Conservation (phyloP, 2,329 filamentous ascomycete genomes). For the Penicillium corylophilum region DNA sequence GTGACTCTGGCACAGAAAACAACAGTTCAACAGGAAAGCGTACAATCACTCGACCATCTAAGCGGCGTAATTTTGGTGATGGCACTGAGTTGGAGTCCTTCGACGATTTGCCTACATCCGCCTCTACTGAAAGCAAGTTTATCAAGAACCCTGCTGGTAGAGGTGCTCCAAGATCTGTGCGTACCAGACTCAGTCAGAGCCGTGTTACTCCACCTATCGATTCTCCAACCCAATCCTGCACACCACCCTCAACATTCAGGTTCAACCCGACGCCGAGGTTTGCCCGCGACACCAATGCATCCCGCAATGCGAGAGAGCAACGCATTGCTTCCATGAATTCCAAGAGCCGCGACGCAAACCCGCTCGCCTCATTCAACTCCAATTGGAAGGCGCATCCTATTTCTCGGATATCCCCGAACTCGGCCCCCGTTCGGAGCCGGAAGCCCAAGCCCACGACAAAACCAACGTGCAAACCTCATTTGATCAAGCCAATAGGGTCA, state of each 20-base stretch:
- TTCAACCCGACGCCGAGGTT: slow-evolving; percentile 59
- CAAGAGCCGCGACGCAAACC: slow-evolving; percentile 42
- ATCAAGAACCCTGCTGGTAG: slow-evolving; percentile 73
- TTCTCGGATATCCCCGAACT: slow-evolving; percentile 52
- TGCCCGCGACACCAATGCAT: slow-evolving; percentile 65
- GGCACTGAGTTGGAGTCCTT: slow-evolving; percentile 90
- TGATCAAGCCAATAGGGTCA: slow-evolving; percentile 81
- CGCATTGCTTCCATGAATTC: slow-evolving; percentile 50
- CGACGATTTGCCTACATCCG: slow-evolving; percentile 90
- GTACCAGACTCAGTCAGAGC: slow-evolving; percentile 50
- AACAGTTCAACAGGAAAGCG: slow-evolving; percentile 61
- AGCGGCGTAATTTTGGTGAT: slow-evolving; percentile 77
- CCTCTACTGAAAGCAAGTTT: slow-evolving; percentile 75
- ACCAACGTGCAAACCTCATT: slow-evolving; percentile 65
- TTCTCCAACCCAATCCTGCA: slow-evolving; percentile 52
- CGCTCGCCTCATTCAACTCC: slow-evolving; percentile 53
- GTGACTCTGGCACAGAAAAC: slow-evolving; percentile 51
- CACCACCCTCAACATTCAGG: slow-evolving; percentile 58
- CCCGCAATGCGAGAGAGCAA: slow-evolving; percentile 63
- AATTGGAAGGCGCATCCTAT: slow-evolving; percentile 61
- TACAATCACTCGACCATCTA: slow-evolving; percentile 70
- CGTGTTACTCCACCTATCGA: slow-evolving; percentile 33
- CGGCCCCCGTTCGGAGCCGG: slow-evolving; percentile 50
- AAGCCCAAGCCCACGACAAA: slow-evolving; percentile 37
- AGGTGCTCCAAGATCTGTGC: slow-evolving; percentile 64